phyloP scores from a whole-genome alignment of 2,329 filamentous ascomycete genomes.

The Lasiodiplodia theobromae region DNA sequence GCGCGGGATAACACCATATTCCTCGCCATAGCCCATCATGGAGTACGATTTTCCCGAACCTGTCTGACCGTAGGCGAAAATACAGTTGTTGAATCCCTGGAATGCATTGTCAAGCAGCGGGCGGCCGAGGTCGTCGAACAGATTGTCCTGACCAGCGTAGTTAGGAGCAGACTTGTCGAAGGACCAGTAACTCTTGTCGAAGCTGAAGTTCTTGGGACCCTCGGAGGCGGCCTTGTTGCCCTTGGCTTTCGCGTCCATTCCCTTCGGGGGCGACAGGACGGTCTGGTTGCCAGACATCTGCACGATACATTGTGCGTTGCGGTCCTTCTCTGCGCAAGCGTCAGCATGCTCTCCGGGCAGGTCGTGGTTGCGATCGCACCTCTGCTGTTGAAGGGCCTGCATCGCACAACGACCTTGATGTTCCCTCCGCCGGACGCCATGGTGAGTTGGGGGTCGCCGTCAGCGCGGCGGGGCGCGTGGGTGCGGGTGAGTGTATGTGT shows the following conservation, averaged over 20 bases:
- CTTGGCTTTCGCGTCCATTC: conserved; percentile 64
- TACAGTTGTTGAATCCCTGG: conserved; percentile 98
- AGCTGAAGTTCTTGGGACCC: conserved; percentile 86
- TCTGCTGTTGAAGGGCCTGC: conserved; percentile 94
- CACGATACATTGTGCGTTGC: conserved; percentile 94
- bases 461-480: conserved; percentile 25
- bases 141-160: conserved; percentile 88
- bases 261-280: conserved; percentile 76
- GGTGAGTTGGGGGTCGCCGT: conserved; percentile 27
- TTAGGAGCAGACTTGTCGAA: conserved; percentile 82
- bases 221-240: conserved; percentile 68
- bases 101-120: conserved; percentile 98
- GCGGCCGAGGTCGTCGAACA: conserved; percentile 86
- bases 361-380: conserved; percentile 60
- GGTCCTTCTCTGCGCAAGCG: conserved; percentile 76
- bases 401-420: conserved; percentile 99
- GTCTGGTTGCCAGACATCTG: conserved; percentile 96
- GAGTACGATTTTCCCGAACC: conserved; percentile 99
- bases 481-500: conserved; percentile 3
- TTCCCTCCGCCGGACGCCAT: conserved; percentile 88
- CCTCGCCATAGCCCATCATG: conserved; percentile 99
- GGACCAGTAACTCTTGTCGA: conserved; percentile 98
- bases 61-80: conserved; percentile 98
- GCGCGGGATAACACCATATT: conserved; percentile 92
- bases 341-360: conserved; percentile 13